Evolutionary conservation across 257 asterid genomes (phyloP).

Genomic region (Penstemon davidsonii): DNA sequence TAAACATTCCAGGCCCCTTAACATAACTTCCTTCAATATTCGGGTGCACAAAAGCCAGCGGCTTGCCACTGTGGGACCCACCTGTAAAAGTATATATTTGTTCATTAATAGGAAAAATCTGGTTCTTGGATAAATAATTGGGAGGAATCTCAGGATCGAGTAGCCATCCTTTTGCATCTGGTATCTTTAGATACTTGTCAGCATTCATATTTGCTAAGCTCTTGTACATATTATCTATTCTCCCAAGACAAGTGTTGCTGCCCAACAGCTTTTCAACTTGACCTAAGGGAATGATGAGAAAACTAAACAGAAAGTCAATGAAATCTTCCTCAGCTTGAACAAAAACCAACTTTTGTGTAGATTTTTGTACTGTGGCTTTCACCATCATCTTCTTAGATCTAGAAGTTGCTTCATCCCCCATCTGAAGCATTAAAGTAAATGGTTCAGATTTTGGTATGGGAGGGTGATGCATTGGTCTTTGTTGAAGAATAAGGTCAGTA

Average conservation of each 20-base stretch:
- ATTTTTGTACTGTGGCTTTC: slow-evolving; percentile 25
- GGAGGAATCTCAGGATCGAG: slow-evolving; percentile 17
- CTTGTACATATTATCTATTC: slow-evolving; percentile 25
- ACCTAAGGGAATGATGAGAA: slow-evolving; percentile 28
- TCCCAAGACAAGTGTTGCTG: slow-evolving; percentile 14
- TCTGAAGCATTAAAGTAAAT: too few relatives aligned
- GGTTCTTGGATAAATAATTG: slow-evolving; percentile 11
- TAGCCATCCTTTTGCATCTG: neutral
- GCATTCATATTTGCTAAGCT: slow-evolving; percentile 3
- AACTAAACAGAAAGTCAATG: slow-evolving; percentile 20
- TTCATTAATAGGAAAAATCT: too few relatives aligned
- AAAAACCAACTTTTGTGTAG: slow-evolving; percentile 25
- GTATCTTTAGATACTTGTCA: neutral
- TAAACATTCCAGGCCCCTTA: neutral
- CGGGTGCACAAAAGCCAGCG: too few relatives aligned
- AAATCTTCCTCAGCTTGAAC: slow-evolving; percentile 26
- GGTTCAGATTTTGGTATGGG: neutral
- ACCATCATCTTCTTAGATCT: slow-evolving; percentile 17
- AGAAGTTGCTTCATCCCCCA: neutral
- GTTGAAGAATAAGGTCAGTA: slow-evolving; percentile 23
- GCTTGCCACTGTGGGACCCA: too few relatives aligned
- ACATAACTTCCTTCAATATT: too few relatives aligned
- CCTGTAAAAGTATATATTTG: too few relatives aligned
- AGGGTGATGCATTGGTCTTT: neutral
- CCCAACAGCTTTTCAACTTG: slow-evolving; percentile 25